Evolutionary conservation across 1,139 yeast species (phyloP).

Genomic region (Candida mesenterica): DNA sequence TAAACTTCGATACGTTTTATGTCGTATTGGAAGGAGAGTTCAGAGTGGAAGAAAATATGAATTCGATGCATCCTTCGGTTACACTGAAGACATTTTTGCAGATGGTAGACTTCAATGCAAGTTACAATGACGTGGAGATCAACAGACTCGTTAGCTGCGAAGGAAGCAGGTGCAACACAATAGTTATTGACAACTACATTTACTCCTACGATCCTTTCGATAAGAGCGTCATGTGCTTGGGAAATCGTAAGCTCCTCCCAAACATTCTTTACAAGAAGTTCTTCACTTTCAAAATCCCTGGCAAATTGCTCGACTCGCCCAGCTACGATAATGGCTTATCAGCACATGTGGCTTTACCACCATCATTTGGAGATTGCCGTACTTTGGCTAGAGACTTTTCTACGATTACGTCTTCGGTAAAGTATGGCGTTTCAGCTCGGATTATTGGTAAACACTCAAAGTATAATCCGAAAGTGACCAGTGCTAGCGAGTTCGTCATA

Average conservation of each 20-base stretch:
- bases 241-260: conserved; percentile 8
- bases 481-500: conserved; percentile 38
- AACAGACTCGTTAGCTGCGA: conserved; percentile 18
- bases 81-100: conserved; percentile 30
- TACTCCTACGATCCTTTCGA: conserved; percentile 27
- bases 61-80: conserved; percentile 5
- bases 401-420: conserved; percentile 13
- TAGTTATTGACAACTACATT: too few species aligned
- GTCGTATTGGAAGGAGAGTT: conserved; percentile 37
- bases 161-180: neutral
- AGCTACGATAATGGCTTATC: conserved; percentile 15
- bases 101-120: conserved; percentile 45
- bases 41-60: conserved; percentile 10
- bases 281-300: conserved; percentile 25
- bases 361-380: conserved; percentile 20
- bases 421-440: conserved; percentile 22
- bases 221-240: conserved; percentile 19
- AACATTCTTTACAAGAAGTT: conserved; percentile 14
- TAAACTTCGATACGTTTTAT: conserved; percentile 44
- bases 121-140: conserved; percentile 34
- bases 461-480: conserved; percentile 13
- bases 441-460: conserved; percentile 22
- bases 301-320: conserved; percentile 20
- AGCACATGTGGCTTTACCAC: conserved; percentile 22
- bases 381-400: conserved; percentile 19